phyloP scores from a whole-genome alignment of 2,329 filamentous ascomycete genomes.

The Samsoniella hepiali region DNA sequence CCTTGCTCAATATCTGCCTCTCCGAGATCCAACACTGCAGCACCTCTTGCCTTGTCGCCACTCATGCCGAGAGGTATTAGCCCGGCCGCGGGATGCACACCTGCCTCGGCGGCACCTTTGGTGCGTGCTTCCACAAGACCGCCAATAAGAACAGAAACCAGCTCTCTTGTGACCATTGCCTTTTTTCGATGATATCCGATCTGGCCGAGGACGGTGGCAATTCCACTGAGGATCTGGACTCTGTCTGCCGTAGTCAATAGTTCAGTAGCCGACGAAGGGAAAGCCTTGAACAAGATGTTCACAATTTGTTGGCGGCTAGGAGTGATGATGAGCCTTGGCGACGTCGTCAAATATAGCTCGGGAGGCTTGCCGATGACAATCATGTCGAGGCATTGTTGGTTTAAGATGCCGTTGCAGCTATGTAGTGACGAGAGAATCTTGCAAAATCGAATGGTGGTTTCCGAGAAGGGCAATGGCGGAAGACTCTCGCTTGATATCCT shows the following conservation, averaged over 20 bases:
- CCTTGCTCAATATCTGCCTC: conserved; percentile 65
- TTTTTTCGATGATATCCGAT: conserved; percentile 85
- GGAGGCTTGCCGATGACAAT: conserved; percentile 62
- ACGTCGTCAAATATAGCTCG: conserved; percentile 46
- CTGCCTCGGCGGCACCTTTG: conserved; percentile 89
- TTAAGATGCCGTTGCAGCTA: conserved; percentile 60
- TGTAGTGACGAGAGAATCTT: conserved; percentile 68
- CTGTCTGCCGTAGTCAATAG: conserved; percentile 70
- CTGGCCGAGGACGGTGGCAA: conserved; percentile 78
- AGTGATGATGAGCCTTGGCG: conserved; percentile 53
- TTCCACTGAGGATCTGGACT: conserved; percentile 76
- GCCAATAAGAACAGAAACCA: conserved; percentile 77
- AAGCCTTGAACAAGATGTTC: conserved; percentile 63
- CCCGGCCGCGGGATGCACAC: conserved; percentile 89
- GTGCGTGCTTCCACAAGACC: conserved; percentile 89
- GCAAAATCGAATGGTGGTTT: conserved; percentile 69
- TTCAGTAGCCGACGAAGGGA: conserved; percentile 65
- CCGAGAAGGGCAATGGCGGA: conserved; percentile 67
- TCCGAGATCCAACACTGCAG: conserved; percentile 57
- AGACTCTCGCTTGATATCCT: conserved; percentile 67
- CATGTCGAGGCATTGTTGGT: conserved; percentile 58
- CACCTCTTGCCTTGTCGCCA: conserved; percentile 47
- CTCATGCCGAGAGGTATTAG: conserved; percentile 66
- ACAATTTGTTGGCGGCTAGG: conserved; percentile 63
- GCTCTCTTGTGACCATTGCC: conserved; percentile 81